These are phyloP conservation scores for Fusarium pseudograminearum DNA, from an alignment of 2,329 filamentous ascomycete genomes.

Conservation along the genomic window DNA sequence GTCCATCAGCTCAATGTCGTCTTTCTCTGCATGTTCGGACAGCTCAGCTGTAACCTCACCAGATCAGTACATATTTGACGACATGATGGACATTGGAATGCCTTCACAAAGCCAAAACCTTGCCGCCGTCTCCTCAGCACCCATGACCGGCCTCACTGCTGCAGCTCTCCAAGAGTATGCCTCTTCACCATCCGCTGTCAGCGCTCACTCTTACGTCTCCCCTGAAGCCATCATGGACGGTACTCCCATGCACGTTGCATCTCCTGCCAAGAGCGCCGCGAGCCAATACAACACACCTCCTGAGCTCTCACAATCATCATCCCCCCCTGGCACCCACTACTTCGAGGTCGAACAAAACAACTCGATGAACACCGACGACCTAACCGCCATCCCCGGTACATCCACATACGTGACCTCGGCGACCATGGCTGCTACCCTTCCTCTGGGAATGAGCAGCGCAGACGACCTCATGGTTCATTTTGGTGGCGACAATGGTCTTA, in stretches of 20 bases:
- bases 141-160: conserved; percentile 53
- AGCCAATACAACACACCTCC: conserved; percentile 70
- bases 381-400: conserved; percentile 48
- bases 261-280: conserved; percentile 63
- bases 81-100: conserved; percentile 60
- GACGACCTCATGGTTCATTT: conserved; percentile 61
- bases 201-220: conserved; percentile 60
- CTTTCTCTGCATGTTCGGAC: conserved; percentile 68
- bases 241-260: conserved; percentile 55
- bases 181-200: conserved; percentile 57
- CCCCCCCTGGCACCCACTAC: conserved; percentile 63
- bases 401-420: conserved; percentile 51
- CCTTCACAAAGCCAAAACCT: conserved; percentile 45
- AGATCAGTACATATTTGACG: conserved; percentile 61
- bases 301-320: conserved; percentile 71
- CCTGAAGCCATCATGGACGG: conserved; percentile 59
- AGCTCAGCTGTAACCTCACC: conserved; percentile 68
- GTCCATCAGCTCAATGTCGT: conserved; percentile 62
- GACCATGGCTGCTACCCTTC: conserved; percentile 51
- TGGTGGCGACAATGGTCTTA: conserved; percentile 57
- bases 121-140: conserved; percentile 60
- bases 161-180: conserved; percentile 52
- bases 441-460: conserved; percentile 52
- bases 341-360: conserved; percentile 61
- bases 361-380: conserved; percentile 48